Evolutionary conservation across 2,329 filamentous ascomycete genomes (phyloP).

Genomic region (Sporothrix variecibatus): DNA sequence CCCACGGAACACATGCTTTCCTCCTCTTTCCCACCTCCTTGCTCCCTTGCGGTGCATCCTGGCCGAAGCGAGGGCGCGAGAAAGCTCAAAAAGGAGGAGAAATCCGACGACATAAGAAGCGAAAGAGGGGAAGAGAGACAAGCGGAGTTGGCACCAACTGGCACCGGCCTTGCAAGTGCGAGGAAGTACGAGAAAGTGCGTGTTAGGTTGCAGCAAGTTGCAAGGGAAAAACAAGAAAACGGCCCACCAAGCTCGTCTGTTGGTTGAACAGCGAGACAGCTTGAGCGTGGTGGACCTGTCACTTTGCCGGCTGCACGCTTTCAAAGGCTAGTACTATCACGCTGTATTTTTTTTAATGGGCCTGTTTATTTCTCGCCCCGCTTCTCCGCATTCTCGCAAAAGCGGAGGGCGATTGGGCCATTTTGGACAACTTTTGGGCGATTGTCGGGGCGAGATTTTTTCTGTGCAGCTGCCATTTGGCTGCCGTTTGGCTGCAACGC

Average conservation of each 20-base stretch:
- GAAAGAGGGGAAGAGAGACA: background rate
- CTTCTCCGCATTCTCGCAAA: slow-evolving; percentile 26
- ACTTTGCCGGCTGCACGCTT: background rate
- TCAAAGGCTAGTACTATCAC: background rate
- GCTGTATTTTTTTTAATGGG: background rate
- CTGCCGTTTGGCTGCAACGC: background rate
- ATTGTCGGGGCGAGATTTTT: background rate
- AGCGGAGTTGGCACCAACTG: background rate
- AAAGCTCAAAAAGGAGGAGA: background rate
- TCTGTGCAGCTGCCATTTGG: background rate
- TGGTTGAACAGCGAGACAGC: background rate
- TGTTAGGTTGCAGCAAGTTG: background rate
- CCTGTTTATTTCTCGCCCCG: slow-evolving; percentile 1
- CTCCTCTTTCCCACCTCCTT: background rate
- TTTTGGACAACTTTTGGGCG: background rate
- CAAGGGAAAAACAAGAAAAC: background rate
- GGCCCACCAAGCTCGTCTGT: background rate
- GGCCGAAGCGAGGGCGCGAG: background rate
- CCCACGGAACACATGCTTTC: background rate
- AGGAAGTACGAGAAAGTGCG: background rate
- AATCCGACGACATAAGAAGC: background rate
- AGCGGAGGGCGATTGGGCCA: background rate
- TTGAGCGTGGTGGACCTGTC: background rate
- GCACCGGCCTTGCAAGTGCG: background rate
- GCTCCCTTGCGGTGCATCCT: background rate